Percentiles rank a stretch among this genome's conserved stretches.
phyloP scores from a whole-genome alignment of 371 early-diverging fungal genomes.

The Phascolomyces articulosus region DNA sequence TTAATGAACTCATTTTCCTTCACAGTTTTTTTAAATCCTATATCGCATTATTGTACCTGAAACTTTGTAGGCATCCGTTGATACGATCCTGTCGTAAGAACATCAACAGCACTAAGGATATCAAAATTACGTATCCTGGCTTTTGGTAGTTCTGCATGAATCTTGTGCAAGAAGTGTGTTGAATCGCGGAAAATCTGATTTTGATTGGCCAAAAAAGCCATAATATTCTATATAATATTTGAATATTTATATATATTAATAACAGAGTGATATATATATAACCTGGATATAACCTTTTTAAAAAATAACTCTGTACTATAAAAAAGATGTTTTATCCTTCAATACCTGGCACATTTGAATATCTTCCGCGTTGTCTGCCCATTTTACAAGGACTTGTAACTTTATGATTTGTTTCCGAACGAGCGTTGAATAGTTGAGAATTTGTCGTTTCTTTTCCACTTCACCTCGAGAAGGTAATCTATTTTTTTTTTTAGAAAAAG shows the following conservation, averaged over 20 bases:
- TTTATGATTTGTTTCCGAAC: slow-evolving; percentile 66
- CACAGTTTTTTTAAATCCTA: slow-evolving; percentile 31
- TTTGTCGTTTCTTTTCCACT: slow-evolving; percentile 58
- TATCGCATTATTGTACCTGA: slow-evolving; percentile 27
- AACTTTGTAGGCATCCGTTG: slow-evolving; percentile 66
- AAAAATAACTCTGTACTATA: not conserved
- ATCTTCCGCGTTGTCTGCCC: slow-evolving; percentile 72
- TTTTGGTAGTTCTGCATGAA: slow-evolving; percentile 63
- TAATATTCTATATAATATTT: slow-evolving; percentile 54
- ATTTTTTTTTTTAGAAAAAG: too few relatives aligned
- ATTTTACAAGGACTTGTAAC: slow-evolving; percentile 69
- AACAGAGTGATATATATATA: too few relatives aligned
- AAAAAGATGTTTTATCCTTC: not conserved
- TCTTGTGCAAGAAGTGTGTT: slow-evolving; percentile 69
- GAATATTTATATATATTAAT: too few relatives aligned
- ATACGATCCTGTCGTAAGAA: slow-evolving; percentile 75
- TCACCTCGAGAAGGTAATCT: slow-evolving; percentile 65
- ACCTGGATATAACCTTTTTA: not conserved
- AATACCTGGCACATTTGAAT: slow-evolving; percentile 77
- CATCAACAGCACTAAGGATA: slow-evolving; percentile 75
- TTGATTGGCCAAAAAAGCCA: slow-evolving; percentile 73
- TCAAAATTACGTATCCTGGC: slow-evolving; percentile 79
- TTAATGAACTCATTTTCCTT: too few relatives aligned
- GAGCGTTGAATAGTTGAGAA: slow-evolving; percentile 61
- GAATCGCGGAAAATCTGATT: slow-evolving; percentile 70